A percentile compares a stretch with the other conserved stretches of the same genome.
Evolutionary conservation across 2,329 filamentous ascomycete genomes (phyloP).

Genomic region (Calycina herbarum): DNA sequence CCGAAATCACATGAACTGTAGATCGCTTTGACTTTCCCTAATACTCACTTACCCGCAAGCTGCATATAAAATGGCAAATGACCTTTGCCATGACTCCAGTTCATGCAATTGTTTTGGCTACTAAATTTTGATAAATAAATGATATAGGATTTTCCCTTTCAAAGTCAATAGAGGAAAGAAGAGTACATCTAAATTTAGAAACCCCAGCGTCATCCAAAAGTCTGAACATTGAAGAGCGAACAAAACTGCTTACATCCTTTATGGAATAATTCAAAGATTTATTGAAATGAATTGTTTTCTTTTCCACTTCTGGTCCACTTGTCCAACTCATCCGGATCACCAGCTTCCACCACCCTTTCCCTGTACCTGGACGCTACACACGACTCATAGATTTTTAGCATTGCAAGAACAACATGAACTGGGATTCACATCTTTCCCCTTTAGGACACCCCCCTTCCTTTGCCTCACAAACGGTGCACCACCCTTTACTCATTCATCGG

Average conservation of each 20-base stretch:
- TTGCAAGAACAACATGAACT: background rate
- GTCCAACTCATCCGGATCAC: background rate
- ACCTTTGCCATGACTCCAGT: background rate
- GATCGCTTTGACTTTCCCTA: background rate
- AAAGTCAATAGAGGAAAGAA: background rate
- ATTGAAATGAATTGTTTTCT: background rate
- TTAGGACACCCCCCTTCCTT: background rate
- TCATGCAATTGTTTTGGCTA: background rate
- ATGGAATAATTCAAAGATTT: background rate
- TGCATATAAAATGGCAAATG: background rate
- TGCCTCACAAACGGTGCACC: background rate
- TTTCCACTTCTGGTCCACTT: background rate
- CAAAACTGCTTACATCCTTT: background rate
- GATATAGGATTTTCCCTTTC: background rate
- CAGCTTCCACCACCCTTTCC: constrained; percentile 1
- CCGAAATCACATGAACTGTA: background rate
- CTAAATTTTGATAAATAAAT: background rate
- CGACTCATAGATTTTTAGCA: background rate
- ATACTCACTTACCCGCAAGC: background rate
- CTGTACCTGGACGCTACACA: background rate
- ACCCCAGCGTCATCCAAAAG: background rate
- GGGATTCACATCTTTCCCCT: constrained; percentile 2
- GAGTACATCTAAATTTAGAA: background rate
- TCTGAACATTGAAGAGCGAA: background rate
- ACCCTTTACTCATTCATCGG: background rate